Evolutionary conservation across 176 grass and related monocot species (phyloP), one percentile per base, ranked within the genome.

Genomic region (Cenchrus americanus): DNA sequence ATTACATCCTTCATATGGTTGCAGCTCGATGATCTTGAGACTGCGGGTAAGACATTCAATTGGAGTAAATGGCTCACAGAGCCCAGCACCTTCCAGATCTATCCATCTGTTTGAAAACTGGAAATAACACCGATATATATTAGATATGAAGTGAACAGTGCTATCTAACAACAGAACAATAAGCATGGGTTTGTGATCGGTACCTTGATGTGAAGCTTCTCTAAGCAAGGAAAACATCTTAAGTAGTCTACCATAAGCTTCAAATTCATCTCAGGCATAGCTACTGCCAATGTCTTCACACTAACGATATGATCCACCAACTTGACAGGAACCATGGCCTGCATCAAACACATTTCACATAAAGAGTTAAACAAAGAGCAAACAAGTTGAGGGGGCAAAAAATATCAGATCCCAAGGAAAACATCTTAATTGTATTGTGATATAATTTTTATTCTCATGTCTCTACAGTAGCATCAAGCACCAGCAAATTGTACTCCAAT

Each of bases 1-100:
- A 22, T 50, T 51, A 2, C 0, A 5, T 14, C 46, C 69, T 48
- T 1, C 22, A 17, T 50, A 72, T 30, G 69, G 14, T 49, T 27
- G 44, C 69, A 51, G 69, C 69, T 50, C 10, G 14, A 72, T 72
- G 69, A 6, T 72, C 46, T 72, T 50, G 46, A 72, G 69, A 22
- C 69, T 72, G 42, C 14, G 44, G 15, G 17, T 30, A 40, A 66
- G 63, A 40, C 63, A 66, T 30, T 40, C 63, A 10, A 66, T 66
- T 6, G 27, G 69, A 50, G 22, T n/a, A 23, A 18, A 15, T 50
- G 43, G n/a, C 14, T 71, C 69, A 4, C 6, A 71, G 11, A n/a
- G 69, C 69, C 24, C 68, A 23, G 9, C 19, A 46, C 21, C 9
- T 71, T 71, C 12, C 0, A 0, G 11, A 49, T 13, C 0, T 0